phyloP scores from a whole-genome alignment of 2,329 filamentous ascomycete genomes.

The Huntiella savannae region DNA sequence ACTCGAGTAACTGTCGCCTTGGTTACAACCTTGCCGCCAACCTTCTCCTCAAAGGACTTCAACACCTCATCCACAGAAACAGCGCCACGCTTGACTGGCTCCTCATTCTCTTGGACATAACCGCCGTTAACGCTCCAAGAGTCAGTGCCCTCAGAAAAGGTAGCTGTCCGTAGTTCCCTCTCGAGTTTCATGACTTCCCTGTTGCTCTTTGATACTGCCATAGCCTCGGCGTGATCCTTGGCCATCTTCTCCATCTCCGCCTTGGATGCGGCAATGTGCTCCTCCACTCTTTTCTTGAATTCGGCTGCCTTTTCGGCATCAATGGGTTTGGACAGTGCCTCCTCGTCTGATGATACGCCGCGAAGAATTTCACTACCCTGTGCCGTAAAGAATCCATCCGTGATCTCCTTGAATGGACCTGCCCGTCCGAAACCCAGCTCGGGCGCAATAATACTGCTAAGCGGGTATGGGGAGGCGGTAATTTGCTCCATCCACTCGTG shows the following conservation, averaged over 20 bases:
- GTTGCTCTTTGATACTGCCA: conserved; percentile 55
- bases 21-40: conserved; percentile 46
- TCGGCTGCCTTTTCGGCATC: conserved; percentile 62
- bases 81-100: conserved; percentile 17
- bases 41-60: conserved; percentile 49
- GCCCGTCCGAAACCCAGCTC: conserved; percentile 73
- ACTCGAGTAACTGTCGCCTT: conserved; percentile 50
- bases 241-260: conserved; percentile 75
- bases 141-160: conserved; percentile 40
- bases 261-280: conserved; percentile 53
- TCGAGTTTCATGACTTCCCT: conserved; percentile 57
- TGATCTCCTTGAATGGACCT: conserved; percentile 65
- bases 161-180: conserved; percentile 49
- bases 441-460: conserved; percentile 66
- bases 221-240: conserved; percentile 52
- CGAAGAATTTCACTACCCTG: conserved; percentile 30
- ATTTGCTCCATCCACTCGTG: conserved; percentile 99
- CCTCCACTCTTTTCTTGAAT: conserved; percentile 59
- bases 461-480: conserved; percentile 72
- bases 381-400: conserved; percentile 65
- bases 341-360: conserved; percentile 24
- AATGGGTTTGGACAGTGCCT: conserved; percentile 44
- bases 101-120: conserved; percentile 26
- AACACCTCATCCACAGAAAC: conserved; percentile 50
- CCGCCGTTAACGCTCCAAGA: conserved; percentile 43